Base-by-base conservation (phyloP, 2,329 filamentous ascomycete species). In the Byssochlamys sp. region DNA sequence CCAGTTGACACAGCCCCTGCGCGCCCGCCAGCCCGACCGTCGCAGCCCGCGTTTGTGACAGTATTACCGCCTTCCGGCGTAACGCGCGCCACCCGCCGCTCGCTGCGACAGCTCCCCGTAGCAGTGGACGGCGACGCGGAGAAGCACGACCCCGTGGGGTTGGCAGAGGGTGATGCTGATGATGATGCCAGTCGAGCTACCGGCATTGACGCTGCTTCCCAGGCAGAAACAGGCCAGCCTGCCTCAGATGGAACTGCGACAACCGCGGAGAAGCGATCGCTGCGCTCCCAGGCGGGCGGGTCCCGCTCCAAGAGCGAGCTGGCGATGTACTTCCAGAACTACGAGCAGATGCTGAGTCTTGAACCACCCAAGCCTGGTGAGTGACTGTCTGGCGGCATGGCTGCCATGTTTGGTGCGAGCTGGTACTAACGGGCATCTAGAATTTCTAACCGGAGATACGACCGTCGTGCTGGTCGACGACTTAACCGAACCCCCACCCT, bases 311-410 rank as follows among this genome's bases (percentile, higher is more conserved):
- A 95, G 80, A 96, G 91, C 74, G 91, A 96, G 69, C 80, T 97
- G 60, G 87, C 91, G 39, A 83, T 85, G 53, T 97, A 96, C 75
- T 96, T 97, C 69, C 86, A 89, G 55, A 91, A 95, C 68, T 97
- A 96, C 73, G 91, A 96, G 73, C 90, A 95, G 70, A 84, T 96
- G 63, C 90, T 97, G 75, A 91, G 89, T 61, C 89, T 95, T 69
- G 86, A 90, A 61, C 84, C 86, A 45, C 87, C 87, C 66, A 87
- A 91, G 73, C 80, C 87, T 65, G 87, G 91, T 91, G 81, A 59
- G 67, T 59, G 24, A 28, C n/a, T 5, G 33, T 58, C 12, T 48
- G n/a, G 14, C 19, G 26, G 11, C 35, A 24, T 12, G 3, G n/a
- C 28, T 14, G n/a, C 48, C 9, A 25, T 2, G 2, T 53, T 33